Conservation (phyloP, 2,329 filamentous ascomycete genomes). For the Alternaria hordeiaustralica region DNA sequence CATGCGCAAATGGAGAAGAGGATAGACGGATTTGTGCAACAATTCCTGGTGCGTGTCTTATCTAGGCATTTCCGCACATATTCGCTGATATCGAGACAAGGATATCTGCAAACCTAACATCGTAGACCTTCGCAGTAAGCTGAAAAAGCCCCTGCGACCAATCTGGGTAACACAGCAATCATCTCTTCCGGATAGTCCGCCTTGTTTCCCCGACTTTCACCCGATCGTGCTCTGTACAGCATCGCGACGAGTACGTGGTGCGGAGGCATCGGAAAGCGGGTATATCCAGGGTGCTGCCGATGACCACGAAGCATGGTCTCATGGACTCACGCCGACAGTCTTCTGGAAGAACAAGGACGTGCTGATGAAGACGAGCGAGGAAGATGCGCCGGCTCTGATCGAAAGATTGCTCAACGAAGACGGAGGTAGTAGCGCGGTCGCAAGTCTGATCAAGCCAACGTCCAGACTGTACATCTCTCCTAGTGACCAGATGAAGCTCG, state of each 20-base stretch:
- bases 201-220: constrained; percentile 64
- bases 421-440: constrained; percentile 15
- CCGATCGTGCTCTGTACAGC: constrained; percentile 86
- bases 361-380: constrained; percentile 70
- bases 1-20: constrained; percentile 75
- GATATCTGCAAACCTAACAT: constrained; percentile 67
- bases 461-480: constrained; percentile 50
- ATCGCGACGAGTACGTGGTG: constrained; percentile 72
- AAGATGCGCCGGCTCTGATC: constrained; percentile 64
- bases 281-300: constrained; percentile 97
- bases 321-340: constrained; percentile 74
- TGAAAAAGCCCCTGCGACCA: constrained; percentile 76
- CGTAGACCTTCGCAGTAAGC: constrained; percentile 57
- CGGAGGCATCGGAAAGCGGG: constrained; percentile 71
- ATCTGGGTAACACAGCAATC: constrained; percentile 80
- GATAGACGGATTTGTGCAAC: constrained; percentile 63
- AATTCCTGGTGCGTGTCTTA: constrained; percentile 52
- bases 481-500: constrained; percentile 46
- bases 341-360: constrained; percentile 76
- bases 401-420: constrained; percentile 47
- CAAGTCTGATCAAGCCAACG: constrained; percentile 53
- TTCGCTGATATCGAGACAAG: constrained; percentile 26
- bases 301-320: constrained; percentile 92
- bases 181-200: constrained; percentile 54
- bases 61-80: neutral